Conservation (phyloP, 768 basidiomycete species). For the Tricholomella constricta region DNA sequence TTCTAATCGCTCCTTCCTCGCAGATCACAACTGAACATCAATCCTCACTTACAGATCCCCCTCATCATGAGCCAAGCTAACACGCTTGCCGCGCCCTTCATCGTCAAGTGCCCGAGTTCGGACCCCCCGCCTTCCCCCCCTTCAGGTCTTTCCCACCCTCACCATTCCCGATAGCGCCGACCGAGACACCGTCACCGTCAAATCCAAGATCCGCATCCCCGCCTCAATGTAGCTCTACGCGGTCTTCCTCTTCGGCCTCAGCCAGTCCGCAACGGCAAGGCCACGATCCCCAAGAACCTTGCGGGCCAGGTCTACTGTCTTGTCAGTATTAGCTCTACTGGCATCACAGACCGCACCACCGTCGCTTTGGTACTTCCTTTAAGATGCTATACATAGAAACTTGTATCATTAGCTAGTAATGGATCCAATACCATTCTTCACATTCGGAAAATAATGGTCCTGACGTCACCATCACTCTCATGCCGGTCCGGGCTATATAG, state of each 20-base stretch:
- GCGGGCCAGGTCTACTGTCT: constrained; percentile 14
- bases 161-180: constrained; percentile 22
- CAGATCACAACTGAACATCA: neutral
- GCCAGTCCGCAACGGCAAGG: constrained; percentile 5
- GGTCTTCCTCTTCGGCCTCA: constrained; percentile 12
- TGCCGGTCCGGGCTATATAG: constrained; percentile 7
- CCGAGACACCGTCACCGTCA: constrained; percentile 8
- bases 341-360: constrained; percentile 12
- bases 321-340: constrained; percentile 6
- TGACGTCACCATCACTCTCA: no score
- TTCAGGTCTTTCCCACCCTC: constrained; percentile 51
- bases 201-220: neutral
- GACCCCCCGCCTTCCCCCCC: constrained; percentile 51
- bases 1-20: neutral
- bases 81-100: constrained; percentile 43
- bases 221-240: constrained; percentile 1
- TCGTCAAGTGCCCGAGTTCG: constrained; percentile 48
- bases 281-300: constrained; percentile 9
- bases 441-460: no score
- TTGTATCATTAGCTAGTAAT: no score
- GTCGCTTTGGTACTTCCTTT: constrained; percentile 5
- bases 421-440: no score
- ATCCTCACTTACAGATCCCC: constrained; percentile 23
- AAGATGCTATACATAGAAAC: no score
- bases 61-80: constrained; percentile 32